phyloP scores from a whole-genome alignment of 192 early-diverging fungal genomes.

The Chytriomyces sp. region DNA sequence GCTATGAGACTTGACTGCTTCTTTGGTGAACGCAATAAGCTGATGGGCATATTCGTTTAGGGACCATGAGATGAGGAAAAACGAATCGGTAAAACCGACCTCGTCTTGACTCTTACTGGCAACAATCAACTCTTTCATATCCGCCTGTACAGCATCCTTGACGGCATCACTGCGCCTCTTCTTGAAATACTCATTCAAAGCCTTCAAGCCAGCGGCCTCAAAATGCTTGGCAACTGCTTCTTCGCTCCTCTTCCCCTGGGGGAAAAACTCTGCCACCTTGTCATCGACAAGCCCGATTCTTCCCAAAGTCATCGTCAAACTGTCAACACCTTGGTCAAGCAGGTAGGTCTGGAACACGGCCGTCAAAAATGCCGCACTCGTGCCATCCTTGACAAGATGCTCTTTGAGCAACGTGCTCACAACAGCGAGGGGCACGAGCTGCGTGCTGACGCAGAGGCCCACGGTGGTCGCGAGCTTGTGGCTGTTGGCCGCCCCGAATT shows the following conservation, averaged over 20 bases:
- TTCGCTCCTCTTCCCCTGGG: slow-evolving; percentile 84
- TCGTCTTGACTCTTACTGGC: slow-evolving; percentile 56
- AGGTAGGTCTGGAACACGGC: slow-evolving; percentile 80
- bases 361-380: slow-evolving; percentile 81
- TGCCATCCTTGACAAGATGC: slow-evolving; percentile 91
- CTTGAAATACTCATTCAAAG: slow-evolving; percentile 78
- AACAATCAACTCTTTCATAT: slow-evolving; percentile 65
- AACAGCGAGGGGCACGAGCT: slow-evolving; percentile 71
- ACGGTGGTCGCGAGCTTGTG: slow-evolving; percentile 78
- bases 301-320: slow-evolving; percentile 71
- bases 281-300: slow-evolving; percentile 68
- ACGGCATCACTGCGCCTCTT: slow-evolving; percentile 72
- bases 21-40: slow-evolving; percentile 67
- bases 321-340: slow-evolving; percentile 72
- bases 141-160: slow-evolving; percentile 35
- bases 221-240: slow-evolving; percentile 90
- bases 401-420: slow-evolving; percentile 84
- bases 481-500: slow-evolving; percentile 74
- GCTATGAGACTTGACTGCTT: slow-evolving; percentile 63
- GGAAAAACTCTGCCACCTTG: slow-evolving; percentile 87
- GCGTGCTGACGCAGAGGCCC: slow-evolving; percentile 70
- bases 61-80: slow-evolving; percentile 3
- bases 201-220: slow-evolving; percentile 89
- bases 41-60: too few species aligned
- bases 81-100: slow-evolving; percentile 37